Conservation (phyloP, 2,329 filamentous ascomycete genomes). For the Lasiodiplodia gonubiensis region DNA sequence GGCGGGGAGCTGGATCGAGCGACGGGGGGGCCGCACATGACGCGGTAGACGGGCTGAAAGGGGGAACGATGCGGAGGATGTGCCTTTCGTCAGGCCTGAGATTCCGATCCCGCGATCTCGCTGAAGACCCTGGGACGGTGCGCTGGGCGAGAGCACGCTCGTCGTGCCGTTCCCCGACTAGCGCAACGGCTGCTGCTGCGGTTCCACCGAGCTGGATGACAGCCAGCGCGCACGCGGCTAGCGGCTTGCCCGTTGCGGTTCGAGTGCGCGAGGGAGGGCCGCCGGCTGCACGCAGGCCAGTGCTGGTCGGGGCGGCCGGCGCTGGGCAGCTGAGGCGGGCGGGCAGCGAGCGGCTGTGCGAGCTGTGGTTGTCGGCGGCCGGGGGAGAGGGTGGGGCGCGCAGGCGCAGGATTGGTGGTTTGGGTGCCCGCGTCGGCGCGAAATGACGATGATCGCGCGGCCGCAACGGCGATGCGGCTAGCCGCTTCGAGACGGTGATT, state of each 20-base stretch:
- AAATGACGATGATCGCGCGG: constrained; percentile 24
- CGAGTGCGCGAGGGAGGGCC: constrained; percentile 24
- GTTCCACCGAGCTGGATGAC: constrained; percentile 27
- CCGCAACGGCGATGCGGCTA: constrained; percentile 13
- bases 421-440: constrained; percentile 14
- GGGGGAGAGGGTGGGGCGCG: not conserved
- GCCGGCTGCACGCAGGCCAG: constrained; percentile 20
- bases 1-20: constrained; percentile 13
- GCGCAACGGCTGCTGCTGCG: constrained; percentile 28
- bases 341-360: constrained; percentile 14
- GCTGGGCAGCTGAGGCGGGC: not conserved
- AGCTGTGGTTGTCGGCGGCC: constrained; percentile 19
- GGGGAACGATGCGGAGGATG: constrained; percentile 26
- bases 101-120: constrained; percentile 28
- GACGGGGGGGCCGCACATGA: constrained; percentile 7
- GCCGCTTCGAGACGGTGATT: constrained; percentile 15
- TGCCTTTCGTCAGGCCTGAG: constrained; percentile 25
- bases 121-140: constrained; percentile 26
- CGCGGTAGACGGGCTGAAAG: constrained; percentile 25
- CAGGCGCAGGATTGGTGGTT: not conserved
- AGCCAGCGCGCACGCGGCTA: constrained; percentile 22
- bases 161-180: constrained; percentile 27
- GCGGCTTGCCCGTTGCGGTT: constrained; percentile 14
- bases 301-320: constrained; percentile 8
- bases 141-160: constrained; percentile 21